Evolutionary conservation across 1,284 basidiomycete genomes (phyloP), one percentile per base, ranked within the genome.

Genomic region (Lentinus polychrous): DNA sequence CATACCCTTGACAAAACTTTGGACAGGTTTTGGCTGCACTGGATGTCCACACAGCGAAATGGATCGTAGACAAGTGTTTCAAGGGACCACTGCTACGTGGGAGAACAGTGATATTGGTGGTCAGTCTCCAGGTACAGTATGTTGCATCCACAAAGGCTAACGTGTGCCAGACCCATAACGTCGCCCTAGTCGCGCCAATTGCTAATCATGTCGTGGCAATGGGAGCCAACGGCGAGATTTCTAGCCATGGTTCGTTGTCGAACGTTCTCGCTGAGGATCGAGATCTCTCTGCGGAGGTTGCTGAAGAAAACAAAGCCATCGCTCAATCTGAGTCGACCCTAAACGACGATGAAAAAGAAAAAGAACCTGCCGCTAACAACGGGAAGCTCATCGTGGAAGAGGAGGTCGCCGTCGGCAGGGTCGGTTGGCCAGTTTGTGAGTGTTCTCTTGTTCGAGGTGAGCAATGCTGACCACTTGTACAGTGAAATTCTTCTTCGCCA

Each of bases 61-160:
- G 79, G 77, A 83, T 91, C 49, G 78, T 90, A 11, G 79, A 89
- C 12, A 77, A 88, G 46, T 84, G 86, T 54, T 77, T 92, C 63
- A 63, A 68, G 40, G 83, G 87, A 2, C 79, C 85, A 50, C 68
- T 91, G 3, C 64, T 91, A 18, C 69, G 72, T 39, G 81, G 76
- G 4, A 74, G 88, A 36, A 91, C 88, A 0, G 69, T 91, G 35
- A 65, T 91, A n/a, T 70, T 91, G 8, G 83, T 88, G 50, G 84
- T 86, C 62, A 53, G 81, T 46, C 14, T 10, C 17, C 11, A 42
- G 10, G 27, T 37, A 14, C n/a, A 6, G 35, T 7, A 37, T 37
- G 7, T 37, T 37, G 17, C 17, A 7, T 20, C 22, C 10, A 40
- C 3, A 17, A 17, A 38, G n/a, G n/a, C 17, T n/a, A 48, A 27